Evolutionary conservation across 768 basidiomycete genomes (phyloP).

Genomic region (Leucocoprinus sp.): DNA sequence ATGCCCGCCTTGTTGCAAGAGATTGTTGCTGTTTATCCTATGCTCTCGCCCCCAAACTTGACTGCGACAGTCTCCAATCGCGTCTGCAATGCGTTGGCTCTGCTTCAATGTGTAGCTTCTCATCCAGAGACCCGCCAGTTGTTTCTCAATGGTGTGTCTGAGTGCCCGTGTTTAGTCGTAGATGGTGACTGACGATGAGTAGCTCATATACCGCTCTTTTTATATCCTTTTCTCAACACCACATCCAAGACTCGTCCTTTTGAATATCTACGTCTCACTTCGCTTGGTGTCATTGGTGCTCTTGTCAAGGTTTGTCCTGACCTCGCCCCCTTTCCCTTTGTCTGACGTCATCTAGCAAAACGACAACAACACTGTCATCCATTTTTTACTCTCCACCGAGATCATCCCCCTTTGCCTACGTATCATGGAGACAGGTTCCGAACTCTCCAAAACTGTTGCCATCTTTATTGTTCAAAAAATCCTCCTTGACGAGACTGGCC

Average conservation of each 20-base stretch:
- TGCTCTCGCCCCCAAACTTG: constrained; percentile 89
- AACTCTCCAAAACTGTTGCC: constrained; percentile 96
- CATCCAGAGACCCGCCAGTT: constrained; percentile 93
- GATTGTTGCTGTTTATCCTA: constrained; percentile 96
- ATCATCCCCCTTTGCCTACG: constrained; percentile 98
- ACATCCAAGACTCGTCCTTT: constrained; percentile 99
- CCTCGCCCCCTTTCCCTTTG: neutral
- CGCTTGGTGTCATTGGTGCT: constrained; percentile 98
- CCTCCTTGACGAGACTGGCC: constrained; percentile 91
- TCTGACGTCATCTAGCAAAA: constrained; percentile 67
- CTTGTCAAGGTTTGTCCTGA: constrained; percentile 75
- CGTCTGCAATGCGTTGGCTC: constrained; percentile 96
- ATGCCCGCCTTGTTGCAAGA: constrained; percentile 97
- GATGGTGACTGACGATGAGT: constrained; percentile 42
- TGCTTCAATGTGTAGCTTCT: constrained; percentile 96
- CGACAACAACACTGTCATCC: constrained; percentile 97
- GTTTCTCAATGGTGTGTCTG: constrained; percentile 78
- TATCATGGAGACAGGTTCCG: constrained; percentile 99
- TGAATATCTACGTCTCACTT: constrained; percentile 97
- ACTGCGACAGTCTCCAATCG: constrained; percentile 97
- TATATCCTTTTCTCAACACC: constrained; percentile 98
- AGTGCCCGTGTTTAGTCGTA: constrained; percentile 2
- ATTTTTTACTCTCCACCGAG: constrained; percentile 97
- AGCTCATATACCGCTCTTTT: constrained; percentile 97
- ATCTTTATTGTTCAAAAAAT: constrained; percentile 99